phyloP scores from a whole-genome alignment of 495 filamentous ascomycete genomes.

The Penicillium argentinense region DNA sequence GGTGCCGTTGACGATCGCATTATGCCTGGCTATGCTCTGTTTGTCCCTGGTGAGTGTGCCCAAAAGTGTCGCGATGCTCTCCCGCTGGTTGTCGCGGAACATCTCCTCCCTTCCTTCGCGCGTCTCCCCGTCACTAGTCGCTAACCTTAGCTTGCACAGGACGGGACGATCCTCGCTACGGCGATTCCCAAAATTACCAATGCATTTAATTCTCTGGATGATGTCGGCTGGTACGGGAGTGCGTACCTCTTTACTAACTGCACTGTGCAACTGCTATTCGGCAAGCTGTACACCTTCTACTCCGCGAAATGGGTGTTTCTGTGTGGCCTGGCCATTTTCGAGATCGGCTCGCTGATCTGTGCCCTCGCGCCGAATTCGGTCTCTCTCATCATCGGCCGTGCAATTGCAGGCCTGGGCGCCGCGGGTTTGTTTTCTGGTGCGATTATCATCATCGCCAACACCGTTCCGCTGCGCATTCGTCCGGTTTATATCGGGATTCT shows the following conservation, averaged over 20 bases:
- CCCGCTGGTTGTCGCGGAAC: no score
- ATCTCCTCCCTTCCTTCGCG: background rate
- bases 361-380: constrained; percentile 62
- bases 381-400: constrained; percentile 70
- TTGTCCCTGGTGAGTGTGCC: background rate
- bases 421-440: constrained; percentile 70
- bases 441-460: constrained; percentile 74
- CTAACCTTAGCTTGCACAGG: no score
- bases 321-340: constrained; percentile 68
- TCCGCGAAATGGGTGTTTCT: constrained; percentile 73
- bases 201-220: constrained; percentile 68
- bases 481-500: constrained; percentile 66
- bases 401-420: constrained; percentile 66
- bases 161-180: constrained; percentile 80
- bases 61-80: no score
- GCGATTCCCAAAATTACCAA: constrained; percentile 84
- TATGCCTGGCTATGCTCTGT: background rate
- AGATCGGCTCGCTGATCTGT: constrained; percentile 68
- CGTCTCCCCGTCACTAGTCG: no score
- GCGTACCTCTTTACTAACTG: constrained; percentile 70
- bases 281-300: constrained; percentile 79
- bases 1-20: background rate
- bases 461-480: constrained; percentile 63
- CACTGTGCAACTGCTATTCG: constrained; percentile 72
- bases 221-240: constrained; percentile 82